These are phyloP conservation scores for Blastobotrys robertii DNA, from an alignment of 805 yeast genomes.

Conservation along the genomic window DNA sequence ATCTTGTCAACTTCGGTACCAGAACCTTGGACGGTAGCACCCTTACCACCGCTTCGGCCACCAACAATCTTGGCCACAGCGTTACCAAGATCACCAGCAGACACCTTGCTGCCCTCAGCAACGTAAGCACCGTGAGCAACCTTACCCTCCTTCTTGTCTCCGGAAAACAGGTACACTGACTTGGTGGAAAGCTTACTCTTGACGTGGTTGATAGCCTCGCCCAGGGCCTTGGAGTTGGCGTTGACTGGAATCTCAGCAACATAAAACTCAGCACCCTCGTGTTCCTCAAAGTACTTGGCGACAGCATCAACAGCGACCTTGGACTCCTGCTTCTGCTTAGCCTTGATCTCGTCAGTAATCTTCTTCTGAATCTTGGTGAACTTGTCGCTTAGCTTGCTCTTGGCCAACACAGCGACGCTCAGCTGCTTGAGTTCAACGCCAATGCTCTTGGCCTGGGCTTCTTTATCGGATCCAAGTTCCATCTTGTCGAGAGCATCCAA, in stretches of 20 bases:
- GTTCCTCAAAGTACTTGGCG: slow-evolving; percentile 52
- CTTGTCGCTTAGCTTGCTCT: slow-evolving; percentile 62
- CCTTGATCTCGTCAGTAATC: slow-evolving; percentile 79
- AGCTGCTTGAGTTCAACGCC: slow-evolving; percentile 80
- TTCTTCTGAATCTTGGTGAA: slow-evolving; percentile 75
- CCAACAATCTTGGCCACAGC: slow-evolving; percentile 69
- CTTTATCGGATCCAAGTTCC: slow-evolving; percentile 69
- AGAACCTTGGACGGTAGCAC: slow-evolving; percentile 93
- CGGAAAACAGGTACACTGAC: slow-evolving; percentile 72
- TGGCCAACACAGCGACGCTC: slow-evolving; percentile 70
- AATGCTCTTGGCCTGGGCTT: slow-evolving; percentile 68
- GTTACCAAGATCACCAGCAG: slow-evolving; percentile 58
- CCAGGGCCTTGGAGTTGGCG: slow-evolving; percentile 85
- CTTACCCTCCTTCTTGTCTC: slow-evolving; percentile 45
- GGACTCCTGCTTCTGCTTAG: slow-evolving; percentile 79
- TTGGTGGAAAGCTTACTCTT: slow-evolving; percentile 67
- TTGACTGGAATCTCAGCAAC: slow-evolving; percentile 61
- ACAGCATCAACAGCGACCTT: slow-evolving; percentile 75
- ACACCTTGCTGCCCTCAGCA: slow-evolving; percentile 61
- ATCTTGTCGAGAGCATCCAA: slow-evolving; percentile 51
- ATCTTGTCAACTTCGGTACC: slow-evolving; percentile 73
- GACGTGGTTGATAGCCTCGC: slow-evolving; percentile 81
- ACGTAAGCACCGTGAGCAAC: slow-evolving; percentile 95
- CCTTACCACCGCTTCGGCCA: slow-evolving; percentile 98
- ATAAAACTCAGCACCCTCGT: slow-evolving; percentile 44